Evolutionary conservation across 345 rosid species (phyloP).

Genomic region (Isatis tinctoria): DNA sequence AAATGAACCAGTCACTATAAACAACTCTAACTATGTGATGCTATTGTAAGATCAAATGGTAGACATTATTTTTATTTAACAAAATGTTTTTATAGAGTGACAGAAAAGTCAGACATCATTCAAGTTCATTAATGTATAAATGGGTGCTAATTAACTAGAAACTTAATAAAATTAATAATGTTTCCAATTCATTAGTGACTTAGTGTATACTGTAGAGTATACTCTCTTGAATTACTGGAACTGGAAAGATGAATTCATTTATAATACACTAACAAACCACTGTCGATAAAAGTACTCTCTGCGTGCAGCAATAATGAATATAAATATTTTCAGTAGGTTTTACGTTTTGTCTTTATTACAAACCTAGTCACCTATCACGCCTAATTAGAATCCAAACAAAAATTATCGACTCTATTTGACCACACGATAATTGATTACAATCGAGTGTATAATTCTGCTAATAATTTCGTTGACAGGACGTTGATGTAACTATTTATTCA

Average conservation of each 20-base stretch:
- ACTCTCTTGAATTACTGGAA: not conserved
- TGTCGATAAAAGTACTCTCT: not conserved
- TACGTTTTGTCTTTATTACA: constrained; percentile 37
- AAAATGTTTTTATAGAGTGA: not conserved
- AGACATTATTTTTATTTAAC: not conserved
- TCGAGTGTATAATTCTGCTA: not conserved
- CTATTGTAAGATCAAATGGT: not conserved
- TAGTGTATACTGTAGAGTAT: not conserved
- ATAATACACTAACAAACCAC: not conserved
- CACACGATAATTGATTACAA: not conserved
- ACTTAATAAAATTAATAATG: not conserved
- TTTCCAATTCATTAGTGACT: not conserved
- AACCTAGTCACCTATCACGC: constrained; percentile 35
- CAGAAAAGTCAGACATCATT: not conserved
- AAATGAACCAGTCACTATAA: not conserved
- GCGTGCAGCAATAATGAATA: not conserved
- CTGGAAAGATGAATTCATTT: not conserved
- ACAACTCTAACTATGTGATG: not conserved
- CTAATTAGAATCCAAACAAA: constrained; percentile 28
- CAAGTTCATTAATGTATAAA: not conserved
- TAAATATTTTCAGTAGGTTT: not conserved
- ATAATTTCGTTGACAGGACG: constrained; percentile 15
- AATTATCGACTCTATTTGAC: constrained; percentile 8
- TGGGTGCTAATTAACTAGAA: not conserved
- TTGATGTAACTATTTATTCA: constrained; percentile 13